These are phyloP conservation scores for Candida mesenterica DNA, from an alignment of 1,139 yeast genomes.

Conservation along the genomic window DNA sequence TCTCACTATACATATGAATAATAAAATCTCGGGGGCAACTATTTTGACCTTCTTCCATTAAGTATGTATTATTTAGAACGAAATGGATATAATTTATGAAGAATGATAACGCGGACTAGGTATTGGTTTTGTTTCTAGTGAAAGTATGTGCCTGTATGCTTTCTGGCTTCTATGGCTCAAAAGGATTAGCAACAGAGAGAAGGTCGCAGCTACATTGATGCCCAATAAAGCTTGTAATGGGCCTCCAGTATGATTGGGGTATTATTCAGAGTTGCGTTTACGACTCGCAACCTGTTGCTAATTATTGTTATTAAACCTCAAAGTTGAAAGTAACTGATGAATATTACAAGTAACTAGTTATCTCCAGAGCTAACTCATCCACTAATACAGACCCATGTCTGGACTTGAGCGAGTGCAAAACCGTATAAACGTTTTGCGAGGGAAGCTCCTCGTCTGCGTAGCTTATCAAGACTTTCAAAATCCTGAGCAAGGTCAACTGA, in stretches of 20 bases:
- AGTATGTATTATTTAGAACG: not conserved
- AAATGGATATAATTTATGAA: no score
- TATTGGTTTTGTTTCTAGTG: no score
- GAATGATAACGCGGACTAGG: no score
- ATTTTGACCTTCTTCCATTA: not conserved
- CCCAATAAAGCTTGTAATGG: no score
- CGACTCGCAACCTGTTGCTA: no score
- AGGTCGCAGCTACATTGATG: no score
- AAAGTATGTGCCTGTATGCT: no score
- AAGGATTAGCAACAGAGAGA: no score
- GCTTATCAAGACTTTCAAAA: conserved; percentile 26
- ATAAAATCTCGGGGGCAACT: not conserved
- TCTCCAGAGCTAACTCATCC: conserved; percentile 35
- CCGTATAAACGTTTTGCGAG: conserved; percentile 8
- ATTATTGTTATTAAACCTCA: conserved; percentile 5
- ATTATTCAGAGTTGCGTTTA: no score
- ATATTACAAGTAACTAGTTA: conserved; percentile 16
- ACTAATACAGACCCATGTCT: conserved; percentile 35
- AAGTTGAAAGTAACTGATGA: conserved; percentile 4
- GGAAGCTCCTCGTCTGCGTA: conserved; percentile 9
- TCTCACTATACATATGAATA: no score
- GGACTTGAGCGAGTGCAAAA: conserved; percentile 20
- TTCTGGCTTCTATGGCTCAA: no score
- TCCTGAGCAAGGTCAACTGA: conserved; percentile 35
- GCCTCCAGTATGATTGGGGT: no score